Evolutionary conservation across 306 rosid genomes (phyloP).

Genomic region (Lablab purpureus): DNA sequence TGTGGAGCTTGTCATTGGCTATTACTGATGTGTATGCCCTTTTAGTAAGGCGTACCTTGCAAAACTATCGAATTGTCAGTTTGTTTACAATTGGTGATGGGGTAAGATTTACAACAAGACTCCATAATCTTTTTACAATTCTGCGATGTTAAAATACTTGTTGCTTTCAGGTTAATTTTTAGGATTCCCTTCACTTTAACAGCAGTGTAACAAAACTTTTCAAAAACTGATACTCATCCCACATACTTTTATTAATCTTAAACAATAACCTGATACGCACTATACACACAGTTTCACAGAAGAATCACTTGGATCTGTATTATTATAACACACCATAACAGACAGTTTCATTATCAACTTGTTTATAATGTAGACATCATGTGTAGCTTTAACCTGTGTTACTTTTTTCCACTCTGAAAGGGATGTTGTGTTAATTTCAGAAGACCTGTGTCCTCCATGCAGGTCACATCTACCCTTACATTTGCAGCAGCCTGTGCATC

Average conservation of each 20-base stretch:
- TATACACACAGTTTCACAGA: not conserved
- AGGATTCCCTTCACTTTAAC: slow-evolving; percentile 27
- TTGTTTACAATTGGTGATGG: slow-evolving; percentile 91
- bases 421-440: slow-evolving; percentile 34
- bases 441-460: slow-evolving; percentile 47
- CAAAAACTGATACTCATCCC: not conserved
- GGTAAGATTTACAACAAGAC: slow-evolving; percentile 61
- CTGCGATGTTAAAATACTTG: slow-evolving; percentile 16
- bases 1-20: slow-evolving; percentile 83
- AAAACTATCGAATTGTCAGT: slow-evolving; percentile 63
- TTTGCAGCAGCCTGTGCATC: slow-evolving; percentile 98
- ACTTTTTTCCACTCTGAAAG: slow-evolving; percentile 22
- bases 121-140: slow-evolving; percentile 26
- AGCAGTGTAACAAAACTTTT: slow-evolving; percentile 19
- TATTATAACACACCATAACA: not conserved
- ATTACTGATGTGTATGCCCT: slow-evolving; percentile 81
- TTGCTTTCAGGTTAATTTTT: not conserved
- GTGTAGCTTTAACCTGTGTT: slow-evolving; percentile 22
- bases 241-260: not conserved
- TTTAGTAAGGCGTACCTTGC: slow-evolving; percentile 77
- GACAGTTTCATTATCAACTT: not conserved
- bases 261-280: not conserved
- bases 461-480: slow-evolving; percentile 83
- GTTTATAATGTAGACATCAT: slow-evolving; percentile 17
- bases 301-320: not conserved